These are phyloP conservation scores for Sicyos edulis DNA, from an alignment of 306 rosid species.

Conservation along the genomic window DNA sequence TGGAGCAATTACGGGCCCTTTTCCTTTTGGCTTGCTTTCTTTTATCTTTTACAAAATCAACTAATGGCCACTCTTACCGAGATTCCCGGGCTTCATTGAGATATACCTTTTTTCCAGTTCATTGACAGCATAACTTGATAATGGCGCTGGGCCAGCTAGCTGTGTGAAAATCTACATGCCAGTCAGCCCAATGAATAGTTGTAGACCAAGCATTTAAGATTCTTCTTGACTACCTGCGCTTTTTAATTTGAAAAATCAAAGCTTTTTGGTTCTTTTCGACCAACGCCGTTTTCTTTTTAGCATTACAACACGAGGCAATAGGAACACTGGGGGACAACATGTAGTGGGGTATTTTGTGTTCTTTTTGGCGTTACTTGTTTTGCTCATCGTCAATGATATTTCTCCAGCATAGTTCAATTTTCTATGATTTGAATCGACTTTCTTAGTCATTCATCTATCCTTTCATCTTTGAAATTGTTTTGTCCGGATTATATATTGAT, in stretches of 20 bases:
- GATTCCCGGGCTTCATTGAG: constrained; percentile 19
- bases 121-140: constrained; percentile 28
- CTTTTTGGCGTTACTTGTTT: constrained; percentile 20
- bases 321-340: constrained; percentile 20
- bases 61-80: constrained; percentile 15
- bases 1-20: constrained; percentile 19
- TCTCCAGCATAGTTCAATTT: not conserved
- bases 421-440: constrained; percentile 4
- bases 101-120: constrained; percentile 4
- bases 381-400: constrained; percentile 16
- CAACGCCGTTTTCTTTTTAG: constrained; percentile 9
- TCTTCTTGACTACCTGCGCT: constrained; percentile 10
- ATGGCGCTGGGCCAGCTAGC: constrained; percentile 33
- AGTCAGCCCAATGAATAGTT: not conserved
- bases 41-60: constrained; percentile 19
- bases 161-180: constrained; percentile 4
- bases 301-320: constrained; percentile 16
- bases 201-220: not conserved
- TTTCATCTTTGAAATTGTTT: not conserved
- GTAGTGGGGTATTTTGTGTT: constrained; percentile 19
- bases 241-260: not conserved
- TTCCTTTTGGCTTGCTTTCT: constrained; percentile 21
- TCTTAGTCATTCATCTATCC: constrained; percentile 5
- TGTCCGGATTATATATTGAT: not conserved
- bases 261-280: constrained; percentile 9